Evolutionary conservation across 805 yeast genomes (phyloP), one percentile per base, ranked within the genome.

Genomic region (Lachancea lanzarotensis): DNA sequence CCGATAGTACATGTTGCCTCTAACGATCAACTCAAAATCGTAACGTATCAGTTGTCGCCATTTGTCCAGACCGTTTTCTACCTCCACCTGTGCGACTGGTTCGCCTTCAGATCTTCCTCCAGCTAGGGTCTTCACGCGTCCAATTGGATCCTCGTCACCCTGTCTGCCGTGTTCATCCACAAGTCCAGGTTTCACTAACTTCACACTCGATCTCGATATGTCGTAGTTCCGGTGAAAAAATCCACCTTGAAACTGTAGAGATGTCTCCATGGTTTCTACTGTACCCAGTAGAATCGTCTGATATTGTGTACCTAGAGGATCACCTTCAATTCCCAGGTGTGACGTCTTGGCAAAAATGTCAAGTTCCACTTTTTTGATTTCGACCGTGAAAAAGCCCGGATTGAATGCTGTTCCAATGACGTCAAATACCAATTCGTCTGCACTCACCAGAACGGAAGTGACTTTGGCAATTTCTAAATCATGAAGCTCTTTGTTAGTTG

Each of bases 281-380:
- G 81, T 75, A 0, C 98, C 97, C 34, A 90, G 68, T 20, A 89
- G 66, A 11, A 90, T 79, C 0, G 96, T 89, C 52, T 82, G 82
- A 7, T 71, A 69, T 15, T 50, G 57, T 18, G 61, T 57, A 13
- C 50, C 56, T 3, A n/a, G 12, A 27, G 52, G 55, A n/a, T 51
- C 42, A 2, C 45, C 33, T 7, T 34, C 37, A 3, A 45, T 35
- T 9, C 41, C 44, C 11, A 76, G 57, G 53, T 73, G 75, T 6
- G 79, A 72, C 38, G 85, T 77, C 54, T 80, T 81, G 1, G 91
- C 97, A 69, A 91, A 91, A 2, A 91, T 71, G 60, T 91, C 97
- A 35, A 91, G 63, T 52, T 86, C 91, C 9, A 82, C 81, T 12
- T 79, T 77, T 35, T 71, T 69, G 2, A 90, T 71, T 2, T 70